Evolutionary conservation across 2,329 filamentous ascomycete species (phyloP), one percentile per base, ranked within the genome.

Genomic region (Curvularia sp.): DNA sequence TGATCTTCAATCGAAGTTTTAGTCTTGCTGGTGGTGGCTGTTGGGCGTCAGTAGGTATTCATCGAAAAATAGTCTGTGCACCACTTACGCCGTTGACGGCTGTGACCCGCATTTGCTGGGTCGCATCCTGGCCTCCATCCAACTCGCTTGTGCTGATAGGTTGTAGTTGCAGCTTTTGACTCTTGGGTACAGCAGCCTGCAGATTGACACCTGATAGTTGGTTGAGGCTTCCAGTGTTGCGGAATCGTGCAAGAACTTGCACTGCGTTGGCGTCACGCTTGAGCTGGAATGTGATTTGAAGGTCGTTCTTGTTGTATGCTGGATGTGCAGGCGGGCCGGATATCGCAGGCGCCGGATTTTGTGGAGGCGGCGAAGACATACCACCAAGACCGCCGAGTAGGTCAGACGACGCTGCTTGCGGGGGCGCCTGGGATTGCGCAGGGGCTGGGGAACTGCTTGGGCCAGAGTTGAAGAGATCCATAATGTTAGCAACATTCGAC

Each of bases 121-220:
- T 93, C 15, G 93, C 94, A 74, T 97, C 93, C 41, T 89, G 86
- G 13, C 92, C 92, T 6, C 88, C 87, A 12, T 82, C 86, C 42
- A 99, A 75, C 30, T 96, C 91, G 4, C 88, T 81, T 64, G 87
- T 91, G 66, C 92, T 96, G 66, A 99, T 97, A 57, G 89, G 92
- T 75, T 96, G 89, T 65, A 99, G 81, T 75, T 97, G 93, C 70
- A 99, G 80, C 76, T 95, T 97, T 79, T 99, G 95, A 43, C 91
- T 92, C 80, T 98, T 99, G 8, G 95, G 95, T 53, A 99, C 95
- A 0, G 95, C 95, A 42, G 94, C 95, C 77, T 99, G 95, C 65
- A 99, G 78, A 25, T 91, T 92, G 28, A 98, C 91, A 45, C 85
- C 86, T 15, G 88, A 88, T 48, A 98, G 82, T 13, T 81, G 80